phyloP scores from a whole-genome alignment of 2,329 filamentous ascomycete species.

The Diaporthe australafricana region DNA sequence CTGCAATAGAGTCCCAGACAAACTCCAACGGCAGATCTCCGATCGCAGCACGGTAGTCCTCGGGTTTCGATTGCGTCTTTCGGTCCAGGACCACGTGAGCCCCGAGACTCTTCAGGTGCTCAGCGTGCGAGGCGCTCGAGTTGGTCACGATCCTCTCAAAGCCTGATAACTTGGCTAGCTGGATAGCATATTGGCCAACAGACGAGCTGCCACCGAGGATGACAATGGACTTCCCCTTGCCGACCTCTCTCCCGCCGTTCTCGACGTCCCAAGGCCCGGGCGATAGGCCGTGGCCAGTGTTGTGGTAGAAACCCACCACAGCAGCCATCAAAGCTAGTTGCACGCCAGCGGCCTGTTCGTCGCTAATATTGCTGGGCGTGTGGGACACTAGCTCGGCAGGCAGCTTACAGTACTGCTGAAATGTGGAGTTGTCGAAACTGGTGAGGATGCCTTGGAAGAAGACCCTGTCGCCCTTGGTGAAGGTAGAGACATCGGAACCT shows the following conservation, averaged over 20 bases:
- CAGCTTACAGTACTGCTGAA: conserved; percentile 52
- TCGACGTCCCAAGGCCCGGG: conserved; percentile 45
- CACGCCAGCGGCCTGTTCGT: conserved; percentile 46
- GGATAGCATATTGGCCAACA: conserved; percentile 57
- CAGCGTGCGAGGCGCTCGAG: conserved; percentile 51
- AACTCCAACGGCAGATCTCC: conserved; percentile 44
- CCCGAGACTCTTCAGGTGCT: conserved; percentile 41
- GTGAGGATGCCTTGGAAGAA: conserved; percentile 51
- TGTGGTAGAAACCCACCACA: conserved; percentile 41
- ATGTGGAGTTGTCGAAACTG: conserved; percentile 46
- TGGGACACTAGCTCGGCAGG: conserved; percentile 47
- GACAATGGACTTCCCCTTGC: conserved; percentile 55
- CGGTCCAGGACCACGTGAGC: conserved; percentile 40
- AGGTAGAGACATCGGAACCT: conserved; percentile 42
- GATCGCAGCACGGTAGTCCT: conserved; percentile 42
- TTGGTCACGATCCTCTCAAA: conserved; percentile 57
- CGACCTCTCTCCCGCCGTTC: conserved; percentile 45
- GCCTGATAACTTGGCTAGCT: conserved; percentile 55
- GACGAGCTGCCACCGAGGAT: conserved; percentile 46
- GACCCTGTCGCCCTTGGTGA: conserved; percentile 50
- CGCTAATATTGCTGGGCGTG: conserved; percentile 45
- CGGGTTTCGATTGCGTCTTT: conserved; percentile 38
- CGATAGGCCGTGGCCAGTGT: conserved; percentile 40
- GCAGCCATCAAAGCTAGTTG: conserved; percentile 41
- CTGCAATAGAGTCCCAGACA: conserved; percentile 48